These are phyloP conservation scores for Fusarium pseudoanthophilum DNA, from an alignment of 2,329 filamentous ascomycete genomes.

Conservation along the genomic window DNA sequence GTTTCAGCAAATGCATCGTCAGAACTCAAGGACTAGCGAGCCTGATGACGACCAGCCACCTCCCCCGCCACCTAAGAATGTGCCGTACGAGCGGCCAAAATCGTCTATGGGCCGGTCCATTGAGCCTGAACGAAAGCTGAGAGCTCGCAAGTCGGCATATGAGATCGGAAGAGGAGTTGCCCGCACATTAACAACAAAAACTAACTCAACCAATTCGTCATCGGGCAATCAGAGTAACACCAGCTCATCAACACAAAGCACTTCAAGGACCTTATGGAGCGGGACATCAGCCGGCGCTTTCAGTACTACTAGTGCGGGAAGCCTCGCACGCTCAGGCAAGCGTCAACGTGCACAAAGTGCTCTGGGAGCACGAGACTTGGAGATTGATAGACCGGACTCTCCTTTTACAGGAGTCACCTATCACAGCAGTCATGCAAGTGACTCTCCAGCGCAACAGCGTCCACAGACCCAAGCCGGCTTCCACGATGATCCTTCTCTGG, in stretches of 20 bases:
- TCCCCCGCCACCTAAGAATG: slow-evolving; percentile 67
- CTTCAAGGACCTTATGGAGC: slow-evolving; percentile 91
- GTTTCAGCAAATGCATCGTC: slow-evolving; percentile 75
- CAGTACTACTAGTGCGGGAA: slow-evolving; percentile 95
- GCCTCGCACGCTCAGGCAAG: slow-evolving; percentile 81
- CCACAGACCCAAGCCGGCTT: slow-evolving; percentile 75
- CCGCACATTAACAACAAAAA: slow-evolving; percentile 89
- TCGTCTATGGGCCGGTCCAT: slow-evolving; percentile 63
- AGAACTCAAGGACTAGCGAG: slow-evolving; percentile 57
- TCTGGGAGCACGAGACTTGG: slow-evolving; percentile 68
- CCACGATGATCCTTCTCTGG: slow-evolving; percentile 71
- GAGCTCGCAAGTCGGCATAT: slow-evolving; percentile 78
- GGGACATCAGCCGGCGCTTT: slow-evolving; percentile 89
- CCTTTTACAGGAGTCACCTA: slow-evolving; percentile 86
- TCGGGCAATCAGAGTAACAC: slow-evolving; percentile 76
- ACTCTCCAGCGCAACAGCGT: slow-evolving; percentile 59
- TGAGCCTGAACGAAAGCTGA: slow-evolving; percentile 59
- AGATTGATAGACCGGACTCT: slow-evolving; percentile 66
- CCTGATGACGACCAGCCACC: slow-evolving; percentile 66
- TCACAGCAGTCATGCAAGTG: slow-evolving; percentile 85
- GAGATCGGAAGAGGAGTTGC: slow-evolving; percentile 78
- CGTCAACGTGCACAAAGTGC: slow-evolving; percentile 72
- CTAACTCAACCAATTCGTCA: slow-evolving; percentile 82
- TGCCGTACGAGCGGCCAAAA: slow-evolving; percentile 64
- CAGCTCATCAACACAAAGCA: slow-evolving; percentile 80